Percentiles rank a stretch among this genome's conserved stretches.
Evolutionary conservation across 495 filamentous ascomycete genomes (phyloP).

Genomic region (Thermochaetoides thermophila): DNA sequence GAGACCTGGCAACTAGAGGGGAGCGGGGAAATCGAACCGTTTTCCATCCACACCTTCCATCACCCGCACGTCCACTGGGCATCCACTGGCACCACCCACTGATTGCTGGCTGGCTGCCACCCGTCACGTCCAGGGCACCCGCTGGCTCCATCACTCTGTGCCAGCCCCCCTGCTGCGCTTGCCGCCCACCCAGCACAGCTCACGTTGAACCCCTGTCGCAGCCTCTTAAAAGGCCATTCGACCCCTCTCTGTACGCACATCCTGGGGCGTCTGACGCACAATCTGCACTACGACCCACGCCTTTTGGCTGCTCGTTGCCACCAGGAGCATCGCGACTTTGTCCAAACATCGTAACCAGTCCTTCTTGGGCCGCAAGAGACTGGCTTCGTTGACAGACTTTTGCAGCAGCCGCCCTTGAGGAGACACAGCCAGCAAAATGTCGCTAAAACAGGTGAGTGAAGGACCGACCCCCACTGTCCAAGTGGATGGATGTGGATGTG

Average conservation of each 20-base stretch:
- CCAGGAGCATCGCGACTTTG: neutral
- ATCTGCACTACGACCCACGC: conserved; percentile 7
- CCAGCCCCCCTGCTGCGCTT: conserved; percentile 15
- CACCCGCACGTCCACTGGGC: no score
- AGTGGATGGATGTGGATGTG: neutral
- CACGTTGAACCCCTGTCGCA: conserved; percentile 3
- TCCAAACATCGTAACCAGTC: no score
- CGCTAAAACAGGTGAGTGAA: conserved; percentile 55
- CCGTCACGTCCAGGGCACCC: conserved; percentile 2
- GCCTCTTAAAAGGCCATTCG: conserved; percentile 8
- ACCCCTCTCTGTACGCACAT: conserved; percentile 15
- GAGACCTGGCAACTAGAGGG: neutral
- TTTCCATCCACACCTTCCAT: neutral
- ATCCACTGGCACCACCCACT: no score
- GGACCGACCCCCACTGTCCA: neutral
- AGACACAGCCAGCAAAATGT: no score
- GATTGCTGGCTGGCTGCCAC: no score
- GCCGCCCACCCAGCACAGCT: conserved; percentile 10
- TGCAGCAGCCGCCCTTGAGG: conserved; percentile 7
- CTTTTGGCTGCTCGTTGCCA: no score
- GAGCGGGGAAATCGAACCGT: conserved; percentile 14
- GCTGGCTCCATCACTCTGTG: conserved; percentile 16
- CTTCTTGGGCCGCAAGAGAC: conserved; percentile 4
- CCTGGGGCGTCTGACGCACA: conserved; percentile 8
- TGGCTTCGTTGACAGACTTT: conserved; percentile 11